These are phyloP conservation scores for Silene noctiflora DNA, from an alignment of 179 eudicot species.

Conservation along the genomic window DNA sequence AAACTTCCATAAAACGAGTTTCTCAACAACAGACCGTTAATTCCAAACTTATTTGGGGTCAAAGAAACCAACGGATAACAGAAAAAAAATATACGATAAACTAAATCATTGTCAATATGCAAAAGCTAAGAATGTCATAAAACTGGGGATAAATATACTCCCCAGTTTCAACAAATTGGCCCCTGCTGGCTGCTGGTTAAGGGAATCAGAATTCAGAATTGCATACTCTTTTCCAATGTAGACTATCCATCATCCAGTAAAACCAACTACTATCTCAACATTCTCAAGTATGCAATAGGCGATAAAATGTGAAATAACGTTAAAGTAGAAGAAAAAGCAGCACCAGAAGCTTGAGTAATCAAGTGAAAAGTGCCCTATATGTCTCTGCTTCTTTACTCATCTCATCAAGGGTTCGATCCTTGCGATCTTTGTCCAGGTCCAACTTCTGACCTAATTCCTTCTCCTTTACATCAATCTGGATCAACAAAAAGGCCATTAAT, in stretches of 20 bases:
- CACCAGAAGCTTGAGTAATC: conserved; percentile 7
- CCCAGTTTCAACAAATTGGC: neutral
- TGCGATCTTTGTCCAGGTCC: conserved; percentile 82
- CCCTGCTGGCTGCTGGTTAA: neutral
- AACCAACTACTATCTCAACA: conserved; percentile 3
- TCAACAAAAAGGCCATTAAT: conserved; percentile 6
- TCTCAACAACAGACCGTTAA: too few relatives aligned
- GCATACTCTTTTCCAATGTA: neutral
- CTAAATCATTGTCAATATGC: too few relatives aligned
- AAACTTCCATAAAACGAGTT: too few relatives aligned
- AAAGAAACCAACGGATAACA: too few relatives aligned
- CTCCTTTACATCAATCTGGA: conserved; percentile 79
- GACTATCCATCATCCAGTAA: neutral
- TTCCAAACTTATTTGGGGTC: too few relatives aligned
- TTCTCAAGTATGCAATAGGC: neutral
- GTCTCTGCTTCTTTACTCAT: conserved; percentile 81
- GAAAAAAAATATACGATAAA: too few relatives aligned
- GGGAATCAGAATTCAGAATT: neutral
- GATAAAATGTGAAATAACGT: neutral
- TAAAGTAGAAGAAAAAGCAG: neutral
- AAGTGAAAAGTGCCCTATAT: conserved; percentile 57
- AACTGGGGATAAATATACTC: too few relatives aligned
- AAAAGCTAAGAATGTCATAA: too few relatives aligned
- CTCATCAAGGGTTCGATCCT: conserved; percentile 76
- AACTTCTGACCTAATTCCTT: conserved; percentile 75